A percentile compares a stretch with the other conserved stretches of the same genome.
Conservation (phyloP, 2,329 filamentous ascomycete species). For the Epichloe baconii region DNA sequence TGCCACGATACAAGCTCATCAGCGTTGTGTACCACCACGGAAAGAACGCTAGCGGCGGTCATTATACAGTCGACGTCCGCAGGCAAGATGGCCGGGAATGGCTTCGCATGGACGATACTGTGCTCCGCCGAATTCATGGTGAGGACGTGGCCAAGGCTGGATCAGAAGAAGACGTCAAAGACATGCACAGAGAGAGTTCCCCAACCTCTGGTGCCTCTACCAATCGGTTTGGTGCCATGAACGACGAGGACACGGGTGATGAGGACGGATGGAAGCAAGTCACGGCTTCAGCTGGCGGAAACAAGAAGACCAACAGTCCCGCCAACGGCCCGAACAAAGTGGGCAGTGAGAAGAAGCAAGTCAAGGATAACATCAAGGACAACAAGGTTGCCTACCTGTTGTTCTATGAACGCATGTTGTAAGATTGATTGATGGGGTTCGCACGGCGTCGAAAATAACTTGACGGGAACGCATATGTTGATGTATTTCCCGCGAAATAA, state of each 20-base stretch:
- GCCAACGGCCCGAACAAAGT: constrained; percentile 51
- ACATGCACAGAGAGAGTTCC: constrained; percentile 22
- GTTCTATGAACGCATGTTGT: constrained; percentile 80
- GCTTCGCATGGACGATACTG: constrained; percentile 90
- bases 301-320: constrained; percentile 57
- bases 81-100: constrained; percentile 91
- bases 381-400: constrained; percentile 96
- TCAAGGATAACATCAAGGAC: constrained; percentile 61
- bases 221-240: constrained; percentile 64
- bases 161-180: constrained; percentile 61
- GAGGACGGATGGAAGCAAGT: constrained; percentile 80
- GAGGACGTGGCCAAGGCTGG: constrained; percentile 84
- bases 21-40: constrained; percentile 95
- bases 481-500: background rate
- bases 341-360: constrained; percentile 42
- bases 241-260: constrained; percentile 53
- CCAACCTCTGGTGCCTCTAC: constrained; percentile 27
- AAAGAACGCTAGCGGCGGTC: constrained; percentile 88
- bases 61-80: constrained; percentile 95
- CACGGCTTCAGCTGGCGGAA: constrained; percentile 41
- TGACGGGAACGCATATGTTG: background rate
- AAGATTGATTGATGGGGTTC: constrained; percentile 2
- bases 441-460: no score
- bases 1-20: constrained; percentile 75
- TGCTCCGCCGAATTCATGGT: constrained; percentile 70